These are phyloP conservation scores for Anaeromyces robustus DNA, from an alignment of 192 early-diverging fungal genomes.

Conservation along the genomic window DNA sequence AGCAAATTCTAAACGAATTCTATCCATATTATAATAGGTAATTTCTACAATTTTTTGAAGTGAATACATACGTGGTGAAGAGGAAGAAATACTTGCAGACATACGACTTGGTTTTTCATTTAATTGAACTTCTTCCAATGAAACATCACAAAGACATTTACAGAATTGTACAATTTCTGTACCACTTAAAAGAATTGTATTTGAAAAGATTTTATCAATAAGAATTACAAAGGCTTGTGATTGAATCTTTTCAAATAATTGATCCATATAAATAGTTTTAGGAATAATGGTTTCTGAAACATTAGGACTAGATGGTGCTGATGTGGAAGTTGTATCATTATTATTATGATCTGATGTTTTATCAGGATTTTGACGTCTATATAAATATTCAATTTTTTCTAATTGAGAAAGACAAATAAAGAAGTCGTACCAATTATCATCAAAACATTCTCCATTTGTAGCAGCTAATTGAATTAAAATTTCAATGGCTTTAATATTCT, in stretches of 20 bases:
- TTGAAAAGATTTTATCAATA: slow-evolving; percentile 1
- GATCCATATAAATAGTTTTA: neutral
- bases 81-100: neutral
- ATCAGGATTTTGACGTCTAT: neutral
- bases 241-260: neutral
- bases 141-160: slow-evolving; percentile 4
- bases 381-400: slow-evolving; percentile 3
- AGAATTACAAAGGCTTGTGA: neutral
- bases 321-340: neutral
- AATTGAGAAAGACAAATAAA: slow-evolving; percentile 1
- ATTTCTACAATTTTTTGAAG: slow-evolving; percentile 7
- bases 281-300: neutral
- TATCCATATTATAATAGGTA: slow-evolving; percentile 4
- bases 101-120: neutral
- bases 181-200: slow-evolving; percentile 1
- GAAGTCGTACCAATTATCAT: slow-evolving; percentile 4
- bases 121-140: slow-evolving; percentile 4
- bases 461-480: slow-evolving; percentile 1
- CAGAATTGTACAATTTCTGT: neutral
- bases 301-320: neutral
- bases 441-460: slow-evolving; percentile 1
- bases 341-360: neutral
- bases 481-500: slow-evolving; percentile 4
- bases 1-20: slow-evolving; percentile 2
- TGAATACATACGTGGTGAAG: neutral